These are phyloP conservation scores for Chamaecrista fasciculata DNA, from an alignment of 306 rosid species.

Conservation along the genomic window DNA sequence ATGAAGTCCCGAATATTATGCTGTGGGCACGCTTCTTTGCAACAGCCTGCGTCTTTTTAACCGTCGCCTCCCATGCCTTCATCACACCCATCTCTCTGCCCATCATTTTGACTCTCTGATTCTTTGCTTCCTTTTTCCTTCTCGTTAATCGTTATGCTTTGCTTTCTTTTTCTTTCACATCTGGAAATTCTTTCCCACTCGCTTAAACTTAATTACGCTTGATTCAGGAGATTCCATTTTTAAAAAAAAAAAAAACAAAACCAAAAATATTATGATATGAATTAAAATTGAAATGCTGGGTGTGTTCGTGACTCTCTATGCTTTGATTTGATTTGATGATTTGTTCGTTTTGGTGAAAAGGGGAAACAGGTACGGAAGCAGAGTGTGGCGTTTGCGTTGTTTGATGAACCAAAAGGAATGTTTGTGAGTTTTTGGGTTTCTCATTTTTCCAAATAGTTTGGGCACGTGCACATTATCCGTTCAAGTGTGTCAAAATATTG, in stretches of 20 bases:
- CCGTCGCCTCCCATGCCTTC: slow-evolving; percentile 91
- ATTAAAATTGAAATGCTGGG: background rate
- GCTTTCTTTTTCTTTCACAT: background rate
- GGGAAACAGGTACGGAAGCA: slow-evolving; percentile 33
- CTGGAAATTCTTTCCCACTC: background rate
- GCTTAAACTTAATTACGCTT: too few relatives aligned
- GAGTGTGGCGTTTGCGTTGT: too few relatives aligned
- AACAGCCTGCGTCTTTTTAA: slow-evolving; percentile 69
- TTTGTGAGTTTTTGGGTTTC: slow-evolving; percentile 27
- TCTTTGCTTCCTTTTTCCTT: background rate
- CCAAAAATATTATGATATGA: too few relatives aligned
- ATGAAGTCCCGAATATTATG: slow-evolving; percentile 58
- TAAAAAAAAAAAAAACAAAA: too few relatives aligned
- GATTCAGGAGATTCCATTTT: too few relatives aligned
- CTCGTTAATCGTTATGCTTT: background rate
- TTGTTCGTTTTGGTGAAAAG: slow-evolving; percentile 31
- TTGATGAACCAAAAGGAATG: slow-evolving; percentile 30
- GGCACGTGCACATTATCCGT: slow-evolving; percentile 27
- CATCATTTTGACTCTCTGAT: slow-evolving; percentile 42
- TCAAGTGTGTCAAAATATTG: slow-evolving; percentile 19
- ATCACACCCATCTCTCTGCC: slow-evolving; percentile 58
- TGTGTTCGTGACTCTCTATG: background rate
- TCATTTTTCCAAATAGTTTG: slow-evolving; percentile 30
- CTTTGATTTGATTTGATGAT: too few relatives aligned
- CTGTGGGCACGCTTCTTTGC: slow-evolving; percentile 80